Evolutionary conservation across 1,284 basidiomycete species (phyloP).

Genomic region (Trichosporon sp.): DNA sequence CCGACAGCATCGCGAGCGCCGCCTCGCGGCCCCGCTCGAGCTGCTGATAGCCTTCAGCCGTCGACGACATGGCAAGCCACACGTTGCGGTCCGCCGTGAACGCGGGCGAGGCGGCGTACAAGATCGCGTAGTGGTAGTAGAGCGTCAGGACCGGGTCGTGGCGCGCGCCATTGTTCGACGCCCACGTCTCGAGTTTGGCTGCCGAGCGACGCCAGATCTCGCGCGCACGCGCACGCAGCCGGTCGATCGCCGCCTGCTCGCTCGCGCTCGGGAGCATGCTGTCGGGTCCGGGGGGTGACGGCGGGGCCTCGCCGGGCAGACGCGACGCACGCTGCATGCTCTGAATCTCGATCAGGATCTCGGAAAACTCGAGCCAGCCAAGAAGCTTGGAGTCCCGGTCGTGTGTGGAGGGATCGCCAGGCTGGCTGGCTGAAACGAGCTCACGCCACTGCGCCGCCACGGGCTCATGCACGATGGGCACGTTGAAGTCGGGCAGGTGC

Average conservation of each 20-base stretch:
- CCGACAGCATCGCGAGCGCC: conserved; percentile 41
- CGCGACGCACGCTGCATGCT: conserved; percentile 6
- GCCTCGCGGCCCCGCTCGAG: conserved; percentile 45
- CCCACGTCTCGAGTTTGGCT: conserved; percentile 41
- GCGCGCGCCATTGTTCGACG: conserved; percentile 24
- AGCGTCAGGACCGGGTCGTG: conserved; percentile 35
- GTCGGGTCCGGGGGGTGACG: conserved; percentile 3
- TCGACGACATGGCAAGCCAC: conserved; percentile 38
- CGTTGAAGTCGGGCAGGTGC: conserved; percentile 32
- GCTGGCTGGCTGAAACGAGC: conserved; percentile 23
- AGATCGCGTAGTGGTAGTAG: conserved; percentile 43
- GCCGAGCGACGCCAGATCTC: conserved; percentile 35
- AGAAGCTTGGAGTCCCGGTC: conserved; percentile 47
- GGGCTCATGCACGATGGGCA: conserved; percentile 33
- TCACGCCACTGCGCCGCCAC: conserved; percentile 40
- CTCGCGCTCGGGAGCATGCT: neutral
- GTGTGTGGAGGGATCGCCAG: conserved; percentile 34
- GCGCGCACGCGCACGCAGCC: conserved; percentile 11
- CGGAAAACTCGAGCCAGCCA: conserved; percentile 48
- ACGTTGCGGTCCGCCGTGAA: conserved; percentile 30
- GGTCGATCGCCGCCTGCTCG: neutral
- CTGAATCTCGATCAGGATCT: conserved; percentile 38
- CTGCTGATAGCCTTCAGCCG: conserved; percentile 38
- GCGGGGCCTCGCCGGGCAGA: conserved; percentile 2
- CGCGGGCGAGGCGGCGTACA: conserved; percentile 41